Percentiles rank a stretch among this genome's conserved stretches.
Conservation (phyloP, 805 yeast genomes). For the Scheffersomyces spartinae region DNA sequence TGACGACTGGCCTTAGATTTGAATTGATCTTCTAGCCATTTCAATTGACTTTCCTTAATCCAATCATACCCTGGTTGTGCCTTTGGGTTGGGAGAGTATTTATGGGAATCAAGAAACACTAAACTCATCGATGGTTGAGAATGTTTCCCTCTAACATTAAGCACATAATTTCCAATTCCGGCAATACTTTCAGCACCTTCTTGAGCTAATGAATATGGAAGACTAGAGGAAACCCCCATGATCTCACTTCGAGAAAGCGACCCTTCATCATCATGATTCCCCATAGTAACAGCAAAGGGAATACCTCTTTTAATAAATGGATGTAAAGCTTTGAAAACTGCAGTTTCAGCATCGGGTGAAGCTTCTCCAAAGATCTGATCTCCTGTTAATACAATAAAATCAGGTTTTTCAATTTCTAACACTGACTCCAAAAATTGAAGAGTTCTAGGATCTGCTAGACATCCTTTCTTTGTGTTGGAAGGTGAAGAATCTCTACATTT, state of each 20-base stretch:
- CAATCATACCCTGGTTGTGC: slow-evolving; percentile 75
- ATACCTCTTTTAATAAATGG: slow-evolving; percentile 59
- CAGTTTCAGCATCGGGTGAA: slow-evolving; percentile 72
- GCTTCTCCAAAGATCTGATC: slow-evolving; percentile 81
- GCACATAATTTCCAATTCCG: slow-evolving; percentile 77
- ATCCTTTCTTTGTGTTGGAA: slow-evolving; percentile 30
- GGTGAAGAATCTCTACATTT: slow-evolving; percentile 68
- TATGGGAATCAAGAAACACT: slow-evolving; percentile 79
- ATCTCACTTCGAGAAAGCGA: slow-evolving; percentile 46
- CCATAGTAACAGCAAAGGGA: slow-evolving; percentile 80
- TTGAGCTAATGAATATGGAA: slow-evolving; percentile 60
- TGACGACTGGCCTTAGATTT: slow-evolving; percentile 14
- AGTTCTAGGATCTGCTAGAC: slow-evolving; percentile 75
- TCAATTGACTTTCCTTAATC: slow-evolving; percentile 60
- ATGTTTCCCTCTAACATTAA: slow-evolving; percentile 36
- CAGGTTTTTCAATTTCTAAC: slow-evolving; percentile 69
- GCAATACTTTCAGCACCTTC: slow-evolving; percentile 56
- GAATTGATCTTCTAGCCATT: slow-evolving; percentile 34
- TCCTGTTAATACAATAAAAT: slow-evolving; percentile 78
- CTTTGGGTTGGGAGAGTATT: slow-evolving; percentile 57
- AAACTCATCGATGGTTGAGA: slow-evolving; percentile 39
- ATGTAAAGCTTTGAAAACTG: slow-evolving; percentile 62
- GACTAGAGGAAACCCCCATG: slow-evolving; percentile 39
- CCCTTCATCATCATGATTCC: slow-evolving; percentile 94
- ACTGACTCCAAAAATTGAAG: slow-evolving; percentile 46